Percentiles rank a stretch among this genome's conserved stretches.
Evolutionary conservation across 805 yeast genomes (phyloP).

Genomic region (Saturnispora hagleri): DNA sequence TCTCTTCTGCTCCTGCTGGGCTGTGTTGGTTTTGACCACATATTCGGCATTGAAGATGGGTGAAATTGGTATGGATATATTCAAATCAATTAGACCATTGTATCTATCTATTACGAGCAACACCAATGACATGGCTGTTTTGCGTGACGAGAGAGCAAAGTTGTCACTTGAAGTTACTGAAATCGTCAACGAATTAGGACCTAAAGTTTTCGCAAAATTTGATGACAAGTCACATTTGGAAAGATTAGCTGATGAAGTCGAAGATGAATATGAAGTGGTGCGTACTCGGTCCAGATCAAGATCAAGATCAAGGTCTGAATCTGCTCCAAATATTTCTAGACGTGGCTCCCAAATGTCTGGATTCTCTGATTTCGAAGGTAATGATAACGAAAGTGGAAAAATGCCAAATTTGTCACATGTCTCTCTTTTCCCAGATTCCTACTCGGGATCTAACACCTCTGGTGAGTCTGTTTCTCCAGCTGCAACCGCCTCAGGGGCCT

Average conservation of each 20-base stretch:
- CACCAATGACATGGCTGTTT: conserved; percentile 43
- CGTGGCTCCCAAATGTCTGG: conserved; percentile 23
- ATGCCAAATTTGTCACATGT: conserved; percentile 26
- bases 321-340: conserved; percentile 11
- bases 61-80: conserved; percentile 86
- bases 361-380: conserved; percentile 16
- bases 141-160: conserved; percentile 52
- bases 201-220: conserved; percentile 78
- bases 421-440: conserved; percentile 25
- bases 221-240: conserved; percentile 13
- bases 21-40: conserved; percentile 61
- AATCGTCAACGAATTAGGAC: conserved; percentile 73
- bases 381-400: conserved; percentile 10
- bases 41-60: conserved; percentile 85
- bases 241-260: conserved; percentile 14
- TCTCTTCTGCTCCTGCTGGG: conserved; percentile 44
- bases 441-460: background rate
- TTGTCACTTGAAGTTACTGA: conserved; percentile 71
- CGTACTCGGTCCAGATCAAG: conserved; percentile 17
- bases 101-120: conserved; percentile 44
- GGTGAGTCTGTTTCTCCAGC: background rate
- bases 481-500: background rate
- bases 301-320: conserved; percentile 12
- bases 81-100: conserved; percentile 76
- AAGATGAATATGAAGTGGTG: conserved; percentile 19